Evolutionary conservation across 192 early-diverging fungal species (phyloP).

Genomic region (Lobosporangium transversale): DNA sequence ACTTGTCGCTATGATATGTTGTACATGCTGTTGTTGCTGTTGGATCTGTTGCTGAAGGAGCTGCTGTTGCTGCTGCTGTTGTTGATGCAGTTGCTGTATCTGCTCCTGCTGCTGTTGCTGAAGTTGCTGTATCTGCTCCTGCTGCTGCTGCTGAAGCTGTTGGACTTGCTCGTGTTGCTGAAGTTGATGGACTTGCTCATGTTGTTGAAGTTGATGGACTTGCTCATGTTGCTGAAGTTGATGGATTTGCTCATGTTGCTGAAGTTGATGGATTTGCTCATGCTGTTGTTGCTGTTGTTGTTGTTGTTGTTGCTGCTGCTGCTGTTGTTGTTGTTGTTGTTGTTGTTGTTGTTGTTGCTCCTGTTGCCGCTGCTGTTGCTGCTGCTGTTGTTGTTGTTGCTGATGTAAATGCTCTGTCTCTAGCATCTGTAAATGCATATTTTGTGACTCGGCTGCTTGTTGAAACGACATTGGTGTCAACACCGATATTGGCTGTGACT

Average conservation of each 20-base stretch:
- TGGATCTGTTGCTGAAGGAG: slow-evolving; percentile 16
- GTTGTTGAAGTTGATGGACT: no score
- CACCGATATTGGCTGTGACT: slow-evolving; percentile 14
- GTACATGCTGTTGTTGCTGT: slow-evolving; percentile 22
- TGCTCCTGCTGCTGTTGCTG: slow-evolving; percentile 22
- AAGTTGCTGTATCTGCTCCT: slow-evolving; percentile 2
- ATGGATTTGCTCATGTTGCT: not conserved
- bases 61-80: no score
- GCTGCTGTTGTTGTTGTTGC: slow-evolving; percentile 31
- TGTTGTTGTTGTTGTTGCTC: slow-evolving; percentile 23
- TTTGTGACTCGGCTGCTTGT: slow-evolving; percentile 19
- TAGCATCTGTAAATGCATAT: slow-evolving; percentile 19
- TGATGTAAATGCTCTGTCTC: slow-evolving; percentile 27
- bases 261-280: not conserved
- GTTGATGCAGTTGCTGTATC: no score
- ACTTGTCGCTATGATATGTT: slow-evolving; percentile 12
- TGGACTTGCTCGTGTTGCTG: not conserved
- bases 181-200: not conserved
- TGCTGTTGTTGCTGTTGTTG: slow-evolving; percentile 11
- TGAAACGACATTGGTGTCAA: slow-evolving; percentile 20
- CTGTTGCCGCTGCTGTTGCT: slow-evolving; percentile 17
- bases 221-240: no score
- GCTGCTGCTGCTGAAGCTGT: slow-evolving; percentile 16
- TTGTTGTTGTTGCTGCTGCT: slow-evolving; percentile 18
- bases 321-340: slow-evolving; percentile 19